Evolutionary conservation across 306 rosid genomes (phyloP).

Genomic region (Ormosia emarginata): DNA sequence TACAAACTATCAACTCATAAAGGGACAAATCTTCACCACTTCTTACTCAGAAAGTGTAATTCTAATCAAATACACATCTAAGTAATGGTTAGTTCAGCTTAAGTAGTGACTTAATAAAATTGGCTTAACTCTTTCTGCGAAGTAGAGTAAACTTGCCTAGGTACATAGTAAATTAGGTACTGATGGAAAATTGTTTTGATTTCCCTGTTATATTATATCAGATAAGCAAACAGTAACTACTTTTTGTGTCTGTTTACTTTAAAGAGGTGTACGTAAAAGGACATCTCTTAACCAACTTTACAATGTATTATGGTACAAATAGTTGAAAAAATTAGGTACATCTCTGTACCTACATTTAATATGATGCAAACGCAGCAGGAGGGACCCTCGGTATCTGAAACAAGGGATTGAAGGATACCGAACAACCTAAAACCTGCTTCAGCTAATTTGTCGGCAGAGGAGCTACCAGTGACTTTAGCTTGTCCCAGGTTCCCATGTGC

Average conservation of each 20-base stretch:
- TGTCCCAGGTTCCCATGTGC: slow-evolving; percentile 31
- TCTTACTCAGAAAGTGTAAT: not conserved
- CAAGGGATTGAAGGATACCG: not conserved
- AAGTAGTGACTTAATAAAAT: not conserved
- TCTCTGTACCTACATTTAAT: not conserved
- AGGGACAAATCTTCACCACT: not conserved
- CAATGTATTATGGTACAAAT: not conserved
- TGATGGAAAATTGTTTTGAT: not conserved
- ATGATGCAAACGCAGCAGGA: not conserved
- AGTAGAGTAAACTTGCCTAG: not conserved
- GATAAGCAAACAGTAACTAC: not conserved
- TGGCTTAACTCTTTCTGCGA: not conserved
- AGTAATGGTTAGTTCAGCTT: not conserved
- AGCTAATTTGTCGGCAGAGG: slow-evolving; percentile 38
- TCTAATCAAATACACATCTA: not conserved
- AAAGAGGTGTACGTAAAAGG: not conserved
- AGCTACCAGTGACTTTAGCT: not conserved
- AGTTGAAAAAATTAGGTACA: not conserved
- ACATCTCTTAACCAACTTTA: not conserved
- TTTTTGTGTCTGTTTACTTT: not conserved
- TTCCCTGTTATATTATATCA: not conserved
- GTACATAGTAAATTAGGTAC: not conserved
- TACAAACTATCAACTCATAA: not conserved
- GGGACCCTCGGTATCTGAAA: not conserved
- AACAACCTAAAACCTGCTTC: slow-evolving; percentile 2